phyloP scores from a whole-genome alignment of 306 rosid genomes.

The Gleditsia sinensis region DNA sequence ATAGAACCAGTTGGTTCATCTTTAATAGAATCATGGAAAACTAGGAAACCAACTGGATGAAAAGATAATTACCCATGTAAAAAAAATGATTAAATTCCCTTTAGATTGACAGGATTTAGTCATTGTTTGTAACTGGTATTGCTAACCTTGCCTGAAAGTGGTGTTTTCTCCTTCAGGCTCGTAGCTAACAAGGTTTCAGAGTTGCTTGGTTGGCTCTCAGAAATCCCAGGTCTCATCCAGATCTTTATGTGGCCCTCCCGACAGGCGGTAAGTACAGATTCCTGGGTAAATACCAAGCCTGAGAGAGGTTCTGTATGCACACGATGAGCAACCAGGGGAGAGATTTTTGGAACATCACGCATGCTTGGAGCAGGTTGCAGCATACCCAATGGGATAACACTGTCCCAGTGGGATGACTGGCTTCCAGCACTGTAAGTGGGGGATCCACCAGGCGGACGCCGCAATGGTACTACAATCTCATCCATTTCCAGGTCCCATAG shows the following conservation, averaged over 20 bases:
- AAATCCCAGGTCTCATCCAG: conserved; percentile 79
- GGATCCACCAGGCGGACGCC: conserved; percentile 91
- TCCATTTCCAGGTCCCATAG: conserved; percentile 43
- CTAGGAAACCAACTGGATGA: conserved; percentile 53
- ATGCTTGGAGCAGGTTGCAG: conserved; percentile 95
- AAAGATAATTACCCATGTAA: conserved; percentile 40
- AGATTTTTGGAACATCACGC: conserved; percentile 84
- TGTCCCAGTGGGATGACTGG: conserved; percentile 97
- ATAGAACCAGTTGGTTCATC: conserved; percentile 53
- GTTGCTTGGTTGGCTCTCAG: conserved; percentile 64
- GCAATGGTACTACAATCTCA: conserved; percentile 50
- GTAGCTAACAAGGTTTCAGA: conserved; percentile 54
- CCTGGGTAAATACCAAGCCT: conserved; percentile 79
- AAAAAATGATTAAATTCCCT: conserved; percentile 1
- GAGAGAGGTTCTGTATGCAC: conserved; percentile 95
- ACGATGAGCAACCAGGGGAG: conserved; percentile 87
- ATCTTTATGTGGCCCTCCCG: conserved; percentile 91
- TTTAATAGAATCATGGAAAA: conserved; percentile 38
- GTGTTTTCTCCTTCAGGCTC: conserved; percentile 73
- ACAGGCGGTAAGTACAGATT: conserved; percentile 86
- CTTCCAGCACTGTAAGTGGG: conserved; percentile 91
- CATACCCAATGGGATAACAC: conserved; percentile 67
- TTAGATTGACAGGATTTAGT: conserved; percentile 31
- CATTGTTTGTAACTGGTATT: conserved; percentile 64
- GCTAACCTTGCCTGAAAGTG: conserved; percentile 54